Evolutionary conservation across 768 basidiomycete species (phyloP).

Genomic region (Lactifluus volemus): DNA sequence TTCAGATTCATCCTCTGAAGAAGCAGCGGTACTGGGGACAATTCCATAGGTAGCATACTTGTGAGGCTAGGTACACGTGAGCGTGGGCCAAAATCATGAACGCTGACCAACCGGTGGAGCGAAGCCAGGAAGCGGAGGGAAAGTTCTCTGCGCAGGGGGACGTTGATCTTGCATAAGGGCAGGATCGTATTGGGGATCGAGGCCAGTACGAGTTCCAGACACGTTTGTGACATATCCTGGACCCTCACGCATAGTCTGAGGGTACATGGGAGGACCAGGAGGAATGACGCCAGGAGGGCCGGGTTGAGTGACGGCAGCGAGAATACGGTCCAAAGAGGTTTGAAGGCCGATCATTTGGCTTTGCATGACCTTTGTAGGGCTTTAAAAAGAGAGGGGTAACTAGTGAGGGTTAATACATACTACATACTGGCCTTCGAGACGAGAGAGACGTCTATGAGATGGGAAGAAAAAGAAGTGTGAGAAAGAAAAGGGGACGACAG

Average conservation of each 20-base stretch:
- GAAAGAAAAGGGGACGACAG: conserved; percentile 15
- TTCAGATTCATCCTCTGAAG: conserved; percentile 88
- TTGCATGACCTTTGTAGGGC: conserved; percentile 61
- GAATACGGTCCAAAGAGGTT: conserved; percentile 76
- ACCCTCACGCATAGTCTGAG: conserved; percentile 18
- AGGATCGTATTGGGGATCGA: conserved; percentile 26
- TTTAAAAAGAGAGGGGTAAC: conserved; percentile 4
- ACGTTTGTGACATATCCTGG: conserved; percentile 20
- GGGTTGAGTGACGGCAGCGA: conserved; percentile 45
- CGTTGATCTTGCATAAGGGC: conserved; percentile 25
- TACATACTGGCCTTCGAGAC: conserved; percentile 80
- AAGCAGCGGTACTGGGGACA: conserved; percentile 71
- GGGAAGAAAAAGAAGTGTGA: conserved; percentile 12
- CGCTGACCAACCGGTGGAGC: conserved; percentile 65
- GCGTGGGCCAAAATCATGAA: conserved; percentile 14
- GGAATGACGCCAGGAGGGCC: conserved; percentile 26
- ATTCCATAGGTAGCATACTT: conserved; percentile 91
- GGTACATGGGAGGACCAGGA: conserved; percentile 17
- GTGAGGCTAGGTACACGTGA: conserved; percentile 49
- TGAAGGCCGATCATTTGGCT: conserved; percentile 95
- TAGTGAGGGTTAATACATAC: conserved; percentile 33
- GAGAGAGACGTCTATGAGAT: conserved; percentile 57
- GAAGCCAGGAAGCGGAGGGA: conserved; percentile 87
- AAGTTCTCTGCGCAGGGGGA: conserved; percentile 32
- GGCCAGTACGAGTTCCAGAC: conserved; percentile 21